phyloP scores from a whole-genome alignment of 75 land plant species.

The Isoetes taiwanensis region DNA sequence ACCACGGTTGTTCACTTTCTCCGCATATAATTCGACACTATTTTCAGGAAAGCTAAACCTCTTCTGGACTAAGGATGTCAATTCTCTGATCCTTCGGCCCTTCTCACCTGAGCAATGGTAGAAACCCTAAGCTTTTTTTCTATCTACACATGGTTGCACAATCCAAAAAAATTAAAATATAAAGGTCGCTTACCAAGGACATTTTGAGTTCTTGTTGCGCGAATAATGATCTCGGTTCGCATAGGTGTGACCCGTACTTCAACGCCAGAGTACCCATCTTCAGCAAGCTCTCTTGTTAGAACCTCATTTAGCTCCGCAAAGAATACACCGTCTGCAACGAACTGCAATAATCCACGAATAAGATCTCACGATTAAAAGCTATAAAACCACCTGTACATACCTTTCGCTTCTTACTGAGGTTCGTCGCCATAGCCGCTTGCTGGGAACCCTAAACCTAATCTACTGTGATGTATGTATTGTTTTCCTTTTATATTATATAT shows the following conservation, averaged over 20 bases:
- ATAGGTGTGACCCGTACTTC: slow-evolving; percentile 22
- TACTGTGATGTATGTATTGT: too few species aligned
- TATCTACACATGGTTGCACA: neutral
- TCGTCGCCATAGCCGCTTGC: slow-evolving; percentile 12
- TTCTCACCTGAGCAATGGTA: slow-evolving; percentile 19
- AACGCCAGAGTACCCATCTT: slow-evolving; percentile 20
- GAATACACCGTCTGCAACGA: slow-evolving; percentile 21
- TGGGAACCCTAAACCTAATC: too few species aligned
- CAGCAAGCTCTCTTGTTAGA: slow-evolving; percentile 22
- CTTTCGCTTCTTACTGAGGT: slow-evolving; percentile 25
- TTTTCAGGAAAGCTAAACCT: slow-evolving; percentile 21
- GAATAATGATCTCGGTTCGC: slow-evolving; percentile 25
- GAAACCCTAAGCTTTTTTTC: neutral
- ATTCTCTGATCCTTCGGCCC: slow-evolving; percentile 21
- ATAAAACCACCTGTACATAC: neutral
- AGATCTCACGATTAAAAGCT: neutral
- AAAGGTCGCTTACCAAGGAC: slow-evolving; percentile 11
- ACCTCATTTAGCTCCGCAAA: slow-evolving; percentile 19
- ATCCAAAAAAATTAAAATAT: neutral
- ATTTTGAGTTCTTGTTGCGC: slow-evolving; percentile 24
- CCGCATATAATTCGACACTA: slow-evolving; percentile 21
- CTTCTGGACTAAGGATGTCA: slow-evolving; percentile 25
- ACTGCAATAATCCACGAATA: neutral
- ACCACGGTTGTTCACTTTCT: slow-evolving; percentile 22
- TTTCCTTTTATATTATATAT: too few species aligned